Evolutionary conservation across 768 basidiomycete species (phyloP).

Genomic region (Leccinum longicurvipes): DNA sequence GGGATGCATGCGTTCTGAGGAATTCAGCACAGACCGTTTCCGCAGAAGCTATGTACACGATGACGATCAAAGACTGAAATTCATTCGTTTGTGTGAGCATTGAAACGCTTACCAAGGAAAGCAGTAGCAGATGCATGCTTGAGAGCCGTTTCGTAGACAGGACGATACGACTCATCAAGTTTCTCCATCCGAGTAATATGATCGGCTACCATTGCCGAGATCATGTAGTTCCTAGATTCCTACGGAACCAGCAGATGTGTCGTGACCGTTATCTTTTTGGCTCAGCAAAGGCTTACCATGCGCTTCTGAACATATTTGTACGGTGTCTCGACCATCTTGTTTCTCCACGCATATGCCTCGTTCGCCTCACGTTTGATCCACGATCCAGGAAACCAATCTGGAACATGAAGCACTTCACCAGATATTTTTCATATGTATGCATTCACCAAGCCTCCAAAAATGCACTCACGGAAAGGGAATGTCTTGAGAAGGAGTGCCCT

Average conservation of each 20-base stretch:
- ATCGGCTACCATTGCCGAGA: conserved; percentile 3
- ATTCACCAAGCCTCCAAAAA: too few relatives aligned
- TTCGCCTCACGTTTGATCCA: conserved; percentile 34
- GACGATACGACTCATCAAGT: conserved; percentile 1
- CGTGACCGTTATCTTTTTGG: too few relatives aligned
- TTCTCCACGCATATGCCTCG: too few relatives aligned
- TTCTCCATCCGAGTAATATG: conserved; percentile 15
- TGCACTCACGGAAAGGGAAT: conserved; percentile 16
- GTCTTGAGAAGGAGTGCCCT: conserved; percentile 1
- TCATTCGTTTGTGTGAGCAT: too few relatives aligned
- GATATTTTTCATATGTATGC: too few relatives aligned
- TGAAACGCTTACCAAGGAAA: conserved; percentile 9
- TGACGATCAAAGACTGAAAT: too few relatives aligned
- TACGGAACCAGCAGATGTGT: too few relatives aligned
- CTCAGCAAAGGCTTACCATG: conserved; percentile 25
- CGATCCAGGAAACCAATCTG: conserved; percentile 41
- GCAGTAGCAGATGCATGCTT: conserved; percentile 9
- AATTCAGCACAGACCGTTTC: conserved; percentile 6
- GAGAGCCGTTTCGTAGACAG: conserved; percentile 5
- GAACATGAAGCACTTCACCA: conserved; percentile 7
- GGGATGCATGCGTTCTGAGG: background rate
- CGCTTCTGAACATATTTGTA: conserved; percentile 26
- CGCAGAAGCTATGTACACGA: conserved; percentile 5
- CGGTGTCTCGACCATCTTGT: conserved; percentile 14
- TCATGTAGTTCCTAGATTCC: background rate